Evolutionary conservation across 2,329 filamentous ascomycete genomes (phyloP).

Genomic region (Xylaria sp.): DNA sequence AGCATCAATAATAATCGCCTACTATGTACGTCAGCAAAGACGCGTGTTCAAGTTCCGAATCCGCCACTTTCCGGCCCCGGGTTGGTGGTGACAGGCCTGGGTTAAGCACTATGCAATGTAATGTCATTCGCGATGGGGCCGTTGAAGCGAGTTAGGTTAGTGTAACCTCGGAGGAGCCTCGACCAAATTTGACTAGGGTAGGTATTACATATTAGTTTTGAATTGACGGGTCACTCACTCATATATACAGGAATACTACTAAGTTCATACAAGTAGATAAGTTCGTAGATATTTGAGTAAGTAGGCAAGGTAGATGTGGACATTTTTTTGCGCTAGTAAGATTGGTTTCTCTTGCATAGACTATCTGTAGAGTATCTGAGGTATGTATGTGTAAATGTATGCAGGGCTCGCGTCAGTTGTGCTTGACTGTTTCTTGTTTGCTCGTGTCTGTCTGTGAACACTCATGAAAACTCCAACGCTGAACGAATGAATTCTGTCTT

Average conservation of each 20-base stretch:
- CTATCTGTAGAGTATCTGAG: not conserved
- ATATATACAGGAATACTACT: no score
- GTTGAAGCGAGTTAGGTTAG: not conserved
- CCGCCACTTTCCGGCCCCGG: not conserved
- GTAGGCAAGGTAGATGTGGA: not conserved
- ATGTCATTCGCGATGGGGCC: no score
- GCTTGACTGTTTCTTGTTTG: no score
- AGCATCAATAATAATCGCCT: not conserved
- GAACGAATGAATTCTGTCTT: not conserved
- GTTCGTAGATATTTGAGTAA: no score
- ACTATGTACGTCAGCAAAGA: slow-evolving; percentile 16
- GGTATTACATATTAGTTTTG: not conserved
- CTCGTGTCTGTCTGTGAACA: not conserved
- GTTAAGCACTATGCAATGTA: no score
- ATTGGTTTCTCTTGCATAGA: not conserved
- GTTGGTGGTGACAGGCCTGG: not conserved
- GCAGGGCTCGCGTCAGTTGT: no score
- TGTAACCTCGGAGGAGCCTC: not conserved
- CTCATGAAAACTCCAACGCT: not conserved
- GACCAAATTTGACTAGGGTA: not conserved
- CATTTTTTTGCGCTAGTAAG: not conserved
- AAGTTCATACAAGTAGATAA: no score
- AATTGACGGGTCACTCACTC: not conserved
- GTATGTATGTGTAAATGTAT: not conserved
- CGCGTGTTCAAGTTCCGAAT: slow-evolving; percentile 18